Evolutionary conservation across 768 basidiomycete species (phyloP), one percentile per base, ranked within the genome.

Genomic region (Lentinula detonsa): DNA sequence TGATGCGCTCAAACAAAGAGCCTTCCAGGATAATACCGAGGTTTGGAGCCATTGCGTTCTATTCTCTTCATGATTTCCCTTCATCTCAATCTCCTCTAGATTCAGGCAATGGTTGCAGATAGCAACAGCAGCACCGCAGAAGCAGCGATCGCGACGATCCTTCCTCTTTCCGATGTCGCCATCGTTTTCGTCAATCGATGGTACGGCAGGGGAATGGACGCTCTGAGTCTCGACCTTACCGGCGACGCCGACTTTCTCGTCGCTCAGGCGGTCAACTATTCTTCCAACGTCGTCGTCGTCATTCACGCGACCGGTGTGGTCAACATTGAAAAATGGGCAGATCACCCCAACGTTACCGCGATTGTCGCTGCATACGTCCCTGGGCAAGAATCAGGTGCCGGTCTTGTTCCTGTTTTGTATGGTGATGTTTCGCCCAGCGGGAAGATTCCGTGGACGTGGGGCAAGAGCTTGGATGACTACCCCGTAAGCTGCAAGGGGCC

Each of bases 361-460:
- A 57, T 66, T 33, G 54, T 76, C 10, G 71, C 70, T 68, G 79
- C 80, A 9, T 73, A 74, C 43, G 57, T 80, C 16, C 74, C 72
- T 34, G 81, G 81, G 18, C 78, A 81, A 65, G 82, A 84, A 69
- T 69, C 75, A 1, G 83, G 83, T 3, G 82, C 83, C 69, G 65
- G 76, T 31, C 68, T 85, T 43, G 74, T 76, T 16, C 83, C 84
- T 54, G 74, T 85, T 35, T 69, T 84, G 5, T 85, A 75, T 55
- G 83, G 83, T 16, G 72, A 67, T 37, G 75, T 76, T 61, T 83
- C 80, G 69, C 82, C 82, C 2, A 76, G 75, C 15, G 83, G 76
- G 2, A 68, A 78, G 28, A 69, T 84, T 7, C 81, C 83, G 5
- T 85, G 80, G 69, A 84, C 83, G 2, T 80, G 83, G 61, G 81